Evolutionary conservation across 140 eudicot species (phyloP).

Genomic region (Oenanthe javanica): DNA sequence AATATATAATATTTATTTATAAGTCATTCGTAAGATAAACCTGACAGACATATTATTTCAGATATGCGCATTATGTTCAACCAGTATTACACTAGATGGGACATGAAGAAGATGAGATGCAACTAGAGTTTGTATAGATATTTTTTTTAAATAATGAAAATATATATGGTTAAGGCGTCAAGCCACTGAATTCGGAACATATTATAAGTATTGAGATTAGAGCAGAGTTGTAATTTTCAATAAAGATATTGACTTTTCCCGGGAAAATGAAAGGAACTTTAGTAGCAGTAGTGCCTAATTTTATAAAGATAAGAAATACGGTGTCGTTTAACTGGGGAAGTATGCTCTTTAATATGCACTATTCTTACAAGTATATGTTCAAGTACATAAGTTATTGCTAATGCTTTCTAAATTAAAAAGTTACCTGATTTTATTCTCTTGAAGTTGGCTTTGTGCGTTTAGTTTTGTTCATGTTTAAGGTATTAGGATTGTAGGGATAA

Average conservation of each 20-base stretch:
- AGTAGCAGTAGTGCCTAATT: neutral
- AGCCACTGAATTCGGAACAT: neutral
- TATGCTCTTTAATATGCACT: neutral
- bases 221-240: neutral
- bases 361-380: neutral
- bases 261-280: neutral
- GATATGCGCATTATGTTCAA: too few species aligned
- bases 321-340: neutral
- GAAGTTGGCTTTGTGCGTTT: neutral
- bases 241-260: neutral
- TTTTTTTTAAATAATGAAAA: neutral
- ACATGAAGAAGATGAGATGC: neutral
- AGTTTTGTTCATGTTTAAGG: slow-evolving; percentile 1
- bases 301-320: neutral
- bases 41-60: too few species aligned
- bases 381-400: neutral
- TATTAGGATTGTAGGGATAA: neutral
- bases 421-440: neutral
- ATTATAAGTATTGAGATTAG: neutral
- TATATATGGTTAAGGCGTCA: neutral
- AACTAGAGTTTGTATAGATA: neutral
- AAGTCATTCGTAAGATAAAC: too few species aligned
- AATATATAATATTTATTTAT: too few species aligned
- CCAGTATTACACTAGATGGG: neutral
- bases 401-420: neutral